Base-by-base conservation (phyloP, 75 land plant genomes). In the Pinus albicaulis region DNA sequence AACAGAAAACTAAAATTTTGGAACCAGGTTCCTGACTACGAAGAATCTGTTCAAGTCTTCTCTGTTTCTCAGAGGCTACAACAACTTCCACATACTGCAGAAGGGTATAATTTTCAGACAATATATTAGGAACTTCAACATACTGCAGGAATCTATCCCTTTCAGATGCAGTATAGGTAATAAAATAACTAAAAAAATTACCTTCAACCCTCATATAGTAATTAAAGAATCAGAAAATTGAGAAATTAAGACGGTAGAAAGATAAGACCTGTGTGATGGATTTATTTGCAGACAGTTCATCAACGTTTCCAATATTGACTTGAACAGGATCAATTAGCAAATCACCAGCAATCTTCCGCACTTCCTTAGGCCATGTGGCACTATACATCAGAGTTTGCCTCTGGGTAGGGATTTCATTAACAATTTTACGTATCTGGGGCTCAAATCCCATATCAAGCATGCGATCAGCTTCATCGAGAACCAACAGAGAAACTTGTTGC, bases 361-460 rank as follows among this genome's bases (percentile, higher is more conserved):
- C 98, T 82, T 98, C 99, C 74, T 92, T 95, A 20, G 98, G 99
- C 99, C 99, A 96, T 12, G 99, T 96, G 41, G 99, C 99, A 36
- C 98, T 94, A 75, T 89, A 96, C 99, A 96, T 96, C 11, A 96
- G 87, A 55, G 99, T 96, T 76, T 96, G 99, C 76, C 99, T 83
- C 31, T 82, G 84, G 22, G 85, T 82, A 52, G 99, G 99, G 14
- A 96, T 88, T 73, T 92, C 97, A 76, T 90, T 87, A 23, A 96
- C 97, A 82, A 96, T 94, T 72, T 89, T 91, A 1, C 99, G 90
- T 19, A 96, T 94, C 78, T 96, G 99, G 52, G 95, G 99, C 73
- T 96, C 99, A 82, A 96, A 96, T 19, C 99, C 99, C 99, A 96
- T 96, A 55, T 94, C 99, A 76, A 96, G 95, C 99, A 96, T 96